Percentiles rank a stretch among this genome's conserved stretches.
Evolutionary conservation across 2,329 filamentous ascomycete species (phyloP).

Genomic region (Rhinocladiella mackenziei): DNA sequence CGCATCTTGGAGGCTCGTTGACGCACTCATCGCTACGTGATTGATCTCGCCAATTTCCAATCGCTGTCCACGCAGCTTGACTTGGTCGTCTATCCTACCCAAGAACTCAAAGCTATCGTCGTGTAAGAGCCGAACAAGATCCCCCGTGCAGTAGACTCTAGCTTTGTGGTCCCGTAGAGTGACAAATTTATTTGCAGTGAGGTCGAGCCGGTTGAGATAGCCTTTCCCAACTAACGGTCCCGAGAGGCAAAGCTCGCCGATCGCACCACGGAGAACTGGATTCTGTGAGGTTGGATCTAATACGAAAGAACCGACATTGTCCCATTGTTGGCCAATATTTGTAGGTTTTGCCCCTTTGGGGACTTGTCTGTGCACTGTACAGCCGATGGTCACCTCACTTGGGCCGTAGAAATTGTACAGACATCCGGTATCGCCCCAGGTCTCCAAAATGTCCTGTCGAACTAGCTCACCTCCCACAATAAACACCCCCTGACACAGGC

Average conservation of each 20-base stretch:
- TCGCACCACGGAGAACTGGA: slow-evolving; percentile 70
- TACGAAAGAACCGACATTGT: slow-evolving; percentile 82
- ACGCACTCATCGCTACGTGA: slow-evolving; percentile 65
- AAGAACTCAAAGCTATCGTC: slow-evolving; percentile 83
- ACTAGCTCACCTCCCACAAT: slow-evolving; percentile 88
- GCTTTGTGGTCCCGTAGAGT: slow-evolving; percentile 54
- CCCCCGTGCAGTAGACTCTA: slow-evolving; percentile 79
- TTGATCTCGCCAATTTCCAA: slow-evolving; percentile 92
- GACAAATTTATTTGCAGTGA: slow-evolving; percentile 74
- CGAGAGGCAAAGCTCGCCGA: slow-evolving; percentile 85
- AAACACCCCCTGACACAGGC: slow-evolving; percentile 76
- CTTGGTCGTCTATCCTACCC: slow-evolving; percentile 83
- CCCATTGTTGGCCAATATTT: slow-evolving; percentile 83
- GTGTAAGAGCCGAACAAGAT: slow-evolving; percentile 75
- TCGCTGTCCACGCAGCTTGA: slow-evolving; percentile 84
- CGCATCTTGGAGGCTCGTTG: slow-evolving; percentile 60
- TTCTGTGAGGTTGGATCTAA: slow-evolving; percentile 64
- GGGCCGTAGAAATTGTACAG: slow-evolving; percentile 94
- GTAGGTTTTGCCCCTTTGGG: slow-evolving; percentile 72
- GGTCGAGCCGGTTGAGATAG: slow-evolving; percentile 74
- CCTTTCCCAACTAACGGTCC: slow-evolving; percentile 84
- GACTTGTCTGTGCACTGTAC: slow-evolving; percentile 83
- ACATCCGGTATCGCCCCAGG: slow-evolving; percentile 72
- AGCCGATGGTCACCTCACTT: slow-evolving; percentile 88
- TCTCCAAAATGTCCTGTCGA: slow-evolving; percentile 82